Evolutionary conservation across 2,329 filamentous ascomycete species (phyloP).

Genomic region (Lojkania enalia): DNA sequence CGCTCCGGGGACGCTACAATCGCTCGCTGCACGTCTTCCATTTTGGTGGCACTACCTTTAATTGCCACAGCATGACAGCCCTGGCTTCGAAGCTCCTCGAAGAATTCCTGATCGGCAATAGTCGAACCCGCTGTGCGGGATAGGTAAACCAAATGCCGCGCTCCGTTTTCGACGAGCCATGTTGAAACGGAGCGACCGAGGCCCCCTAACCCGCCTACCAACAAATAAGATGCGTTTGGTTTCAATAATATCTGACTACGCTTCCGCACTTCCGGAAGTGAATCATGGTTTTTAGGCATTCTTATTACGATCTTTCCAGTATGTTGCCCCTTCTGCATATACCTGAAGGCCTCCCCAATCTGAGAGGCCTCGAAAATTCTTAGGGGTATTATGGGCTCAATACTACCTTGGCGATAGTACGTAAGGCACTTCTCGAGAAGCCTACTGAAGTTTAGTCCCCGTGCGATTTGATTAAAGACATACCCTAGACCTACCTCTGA

Average conservation of each 20-base stretch:
- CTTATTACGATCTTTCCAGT: too few species aligned
- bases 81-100: slow-evolving; percentile 7
- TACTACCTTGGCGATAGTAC: too few species aligned
- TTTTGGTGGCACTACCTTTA: background rate
- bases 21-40: background rate
- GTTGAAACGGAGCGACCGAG: slow-evolving; percentile 17
- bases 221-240: slow-evolving; percentile 16
- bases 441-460: too few species aligned
- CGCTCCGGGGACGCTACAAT: background rate
- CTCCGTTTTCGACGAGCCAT: slow-evolving; percentile 19
- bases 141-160: slow-evolving; percentile 13
- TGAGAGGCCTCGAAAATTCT: background rate
- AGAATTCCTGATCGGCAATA: background rate
- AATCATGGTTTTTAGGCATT: background rate
- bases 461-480: too few species aligned
- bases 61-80: background rate
- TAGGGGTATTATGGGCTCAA: background rate
- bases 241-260: slow-evolving; percentile 18
- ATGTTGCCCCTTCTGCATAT: background rate
- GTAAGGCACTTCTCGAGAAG: too few species aligned
- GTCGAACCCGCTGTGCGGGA: slow-evolving; percentile 5
- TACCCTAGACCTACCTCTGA: too few species aligned
- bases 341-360: background rate
- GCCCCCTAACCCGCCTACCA: slow-evolving; percentile 21
- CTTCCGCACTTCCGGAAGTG: background rate